These are phyloP conservation scores for Rhododendron molle DNA, from an alignment of 148 eudicot species.

Conservation along the genomic window DNA sequence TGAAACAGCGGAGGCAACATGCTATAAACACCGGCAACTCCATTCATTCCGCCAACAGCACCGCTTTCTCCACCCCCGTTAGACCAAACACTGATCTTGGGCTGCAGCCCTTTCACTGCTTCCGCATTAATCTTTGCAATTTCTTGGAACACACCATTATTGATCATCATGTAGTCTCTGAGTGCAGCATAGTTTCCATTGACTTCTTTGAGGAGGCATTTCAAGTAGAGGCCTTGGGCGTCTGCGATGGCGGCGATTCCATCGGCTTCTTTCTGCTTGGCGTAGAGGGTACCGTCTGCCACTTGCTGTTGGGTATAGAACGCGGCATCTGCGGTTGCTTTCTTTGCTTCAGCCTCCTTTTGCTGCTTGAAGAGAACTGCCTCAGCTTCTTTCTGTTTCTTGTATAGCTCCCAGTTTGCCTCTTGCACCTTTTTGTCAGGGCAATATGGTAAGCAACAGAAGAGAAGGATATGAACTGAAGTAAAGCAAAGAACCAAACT, in stretches of 20 bases:
- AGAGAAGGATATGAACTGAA: not conserved
- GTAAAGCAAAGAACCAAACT: not conserved
- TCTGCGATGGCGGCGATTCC: slow-evolving; percentile 21
- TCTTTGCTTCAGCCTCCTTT: slow-evolving; percentile 23
- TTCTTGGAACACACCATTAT: slow-evolving; percentile 21
- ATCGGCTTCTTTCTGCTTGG: slow-evolving; percentile 27
- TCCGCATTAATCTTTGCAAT: slow-evolving; percentile 3
- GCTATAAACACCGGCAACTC: slow-evolving; percentile 24
- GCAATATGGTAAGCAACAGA: not conserved
- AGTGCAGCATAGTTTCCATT: slow-evolving; percentile 22
- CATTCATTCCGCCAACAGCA: slow-evolving; percentile 16
- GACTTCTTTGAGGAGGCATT: slow-evolving; percentile 12
- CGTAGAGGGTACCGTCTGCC: slow-evolving; percentile 24
- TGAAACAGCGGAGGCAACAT: slow-evolving; percentile 26
- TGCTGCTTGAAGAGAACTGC: slow-evolving; percentile 21
- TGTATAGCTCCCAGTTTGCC: slow-evolving; percentile 31
- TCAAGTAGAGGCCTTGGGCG: slow-evolving; percentile 24
- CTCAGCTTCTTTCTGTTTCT: slow-evolving; percentile 30
- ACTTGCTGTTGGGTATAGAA: slow-evolving; percentile 26
- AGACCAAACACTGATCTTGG: slow-evolving; percentile 33
- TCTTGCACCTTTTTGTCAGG: slow-evolving; percentile 29
- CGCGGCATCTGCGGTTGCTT: slow-evolving; percentile 27
- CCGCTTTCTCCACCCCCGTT: not conserved
- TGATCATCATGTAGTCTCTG: slow-evolving; percentile 32
- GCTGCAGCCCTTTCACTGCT: slow-evolving; percentile 26